Conservation (phyloP, 768 basidiomycete genomes). For the Tylopilus sp. region DNA sequence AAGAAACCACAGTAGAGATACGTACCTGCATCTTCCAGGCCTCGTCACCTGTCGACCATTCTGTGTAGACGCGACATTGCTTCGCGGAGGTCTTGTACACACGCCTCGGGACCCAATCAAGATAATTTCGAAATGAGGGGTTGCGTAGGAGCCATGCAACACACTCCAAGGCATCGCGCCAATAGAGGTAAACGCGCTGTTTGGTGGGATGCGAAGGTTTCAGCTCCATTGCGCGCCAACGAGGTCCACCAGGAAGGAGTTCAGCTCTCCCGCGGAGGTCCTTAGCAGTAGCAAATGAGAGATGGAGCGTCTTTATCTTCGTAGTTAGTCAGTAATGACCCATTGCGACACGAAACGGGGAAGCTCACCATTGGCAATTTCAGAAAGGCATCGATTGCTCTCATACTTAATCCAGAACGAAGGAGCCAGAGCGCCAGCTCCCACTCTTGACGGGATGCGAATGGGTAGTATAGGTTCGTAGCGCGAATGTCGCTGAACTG, state of each 20-base stretch:
- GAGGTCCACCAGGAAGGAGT: background rate
- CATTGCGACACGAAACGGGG: background rate
- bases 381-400: background rate
- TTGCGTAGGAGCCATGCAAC: background rate
- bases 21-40: background rate
- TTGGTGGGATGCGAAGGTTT: background rate
- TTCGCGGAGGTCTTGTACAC: background rate
- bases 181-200: background rate
- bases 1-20: background rate
- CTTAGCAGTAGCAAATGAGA: background rate
- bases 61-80: background rate
- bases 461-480: too few species aligned
- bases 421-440: too few species aligned
- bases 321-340: background rate
- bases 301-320: background rate
- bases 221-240: background rate
- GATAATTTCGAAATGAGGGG: background rate
- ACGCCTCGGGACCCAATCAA: background rate
- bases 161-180: background rate
- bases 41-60: background rate
- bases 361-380: background rate
- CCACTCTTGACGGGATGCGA: too few species aligned
- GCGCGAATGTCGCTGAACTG: background rate
- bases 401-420: too few species aligned
- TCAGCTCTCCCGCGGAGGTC: background rate